These are phyloP conservation scores for Bruguiera parviflora DNA, from an alignment of 345 rosid genomes.

Conservation along the genomic window DNA sequence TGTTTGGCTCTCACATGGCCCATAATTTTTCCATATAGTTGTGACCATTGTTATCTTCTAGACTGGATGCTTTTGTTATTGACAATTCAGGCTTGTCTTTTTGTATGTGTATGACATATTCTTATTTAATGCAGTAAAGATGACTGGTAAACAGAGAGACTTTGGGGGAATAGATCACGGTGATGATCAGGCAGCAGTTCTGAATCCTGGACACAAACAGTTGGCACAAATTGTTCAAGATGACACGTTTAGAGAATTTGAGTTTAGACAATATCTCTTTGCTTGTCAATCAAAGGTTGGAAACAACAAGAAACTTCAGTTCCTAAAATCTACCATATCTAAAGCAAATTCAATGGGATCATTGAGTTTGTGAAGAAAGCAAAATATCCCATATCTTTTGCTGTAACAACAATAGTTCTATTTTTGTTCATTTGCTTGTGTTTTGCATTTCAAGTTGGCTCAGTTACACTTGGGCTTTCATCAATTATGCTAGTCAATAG, in stretches of 20 bases:
- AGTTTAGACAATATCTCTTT: conserved; percentile 90
- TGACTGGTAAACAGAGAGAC: conserved; percentile 68
- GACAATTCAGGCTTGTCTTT: neutral
- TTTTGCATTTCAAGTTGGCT: neutral
- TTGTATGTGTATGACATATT: conserved; percentile 6
- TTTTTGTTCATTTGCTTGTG: neutral
- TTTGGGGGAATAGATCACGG: conserved; percentile 85
- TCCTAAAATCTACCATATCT: conserved; percentile 1
- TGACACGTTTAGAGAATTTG: conserved; percentile 90
- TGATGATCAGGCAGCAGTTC: conserved; percentile 87
- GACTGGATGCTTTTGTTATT: conserved; percentile 6
- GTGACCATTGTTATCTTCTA: neutral
- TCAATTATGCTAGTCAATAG: neutral
- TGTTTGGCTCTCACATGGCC: too few species aligned
- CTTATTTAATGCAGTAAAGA: conserved; percentile 52
- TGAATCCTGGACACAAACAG: conserved; percentile 66
- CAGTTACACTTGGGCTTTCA: neutral
- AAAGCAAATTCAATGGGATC: neutral
- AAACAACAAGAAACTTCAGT: conserved; percentile 23
- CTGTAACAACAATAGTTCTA: conserved; percentile 4
- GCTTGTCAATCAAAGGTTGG: conserved; percentile 86
- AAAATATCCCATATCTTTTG: neutral
- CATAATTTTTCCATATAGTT: neutral
- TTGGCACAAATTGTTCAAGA: conserved; percentile 83
- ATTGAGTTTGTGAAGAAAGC: conserved; percentile 1